phyloP scores from a whole-genome alignment of 805 yeast species.

The Candida ovalis region DNA sequence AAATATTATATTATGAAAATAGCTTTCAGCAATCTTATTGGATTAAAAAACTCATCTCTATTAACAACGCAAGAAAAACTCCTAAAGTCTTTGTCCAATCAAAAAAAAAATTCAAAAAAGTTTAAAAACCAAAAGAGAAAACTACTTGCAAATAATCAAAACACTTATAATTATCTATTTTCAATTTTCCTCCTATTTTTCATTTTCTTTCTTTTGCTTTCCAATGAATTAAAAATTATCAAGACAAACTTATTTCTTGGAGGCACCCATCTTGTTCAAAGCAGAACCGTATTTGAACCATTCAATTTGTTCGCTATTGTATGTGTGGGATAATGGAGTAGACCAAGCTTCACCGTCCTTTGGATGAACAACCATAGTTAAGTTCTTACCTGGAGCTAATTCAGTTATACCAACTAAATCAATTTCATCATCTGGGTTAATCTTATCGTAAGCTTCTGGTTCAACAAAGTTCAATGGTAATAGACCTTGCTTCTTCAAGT shows the following conservation, averaged over 20 bases:
- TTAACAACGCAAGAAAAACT: constrained; percentile 4
- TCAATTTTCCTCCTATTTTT: neutral
- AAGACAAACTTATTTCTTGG: constrained; percentile 15
- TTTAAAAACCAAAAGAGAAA: neutral
- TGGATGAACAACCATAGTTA: constrained; percentile 72
- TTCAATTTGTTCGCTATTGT: constrained; percentile 93
- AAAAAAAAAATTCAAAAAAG: neutral
- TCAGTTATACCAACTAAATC: constrained; percentile 81
- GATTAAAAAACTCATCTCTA: neutral
- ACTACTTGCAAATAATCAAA: neutral
- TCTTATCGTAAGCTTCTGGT: constrained; percentile 89
- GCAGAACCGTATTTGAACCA: constrained; percentile 99
- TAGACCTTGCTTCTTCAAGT: constrained; percentile 99
- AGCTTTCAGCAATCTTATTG: neutral
- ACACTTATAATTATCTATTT: too few species aligned
- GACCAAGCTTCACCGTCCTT: constrained; percentile 81
- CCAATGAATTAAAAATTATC: neutral
- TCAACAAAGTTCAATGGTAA: constrained; percentile 93
- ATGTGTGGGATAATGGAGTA: constrained; percentile 91
- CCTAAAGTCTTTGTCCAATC: neutral
- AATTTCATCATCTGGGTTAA: constrained; percentile 84
- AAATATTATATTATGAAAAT: neutral
- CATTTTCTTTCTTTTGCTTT: neutral
- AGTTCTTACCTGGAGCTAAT: constrained; percentile 89
- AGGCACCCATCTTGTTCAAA: constrained; percentile 75